Conservation (phyloP, 495 filamentous ascomycete species). For the Penicillium simplicissimum region DNA sequence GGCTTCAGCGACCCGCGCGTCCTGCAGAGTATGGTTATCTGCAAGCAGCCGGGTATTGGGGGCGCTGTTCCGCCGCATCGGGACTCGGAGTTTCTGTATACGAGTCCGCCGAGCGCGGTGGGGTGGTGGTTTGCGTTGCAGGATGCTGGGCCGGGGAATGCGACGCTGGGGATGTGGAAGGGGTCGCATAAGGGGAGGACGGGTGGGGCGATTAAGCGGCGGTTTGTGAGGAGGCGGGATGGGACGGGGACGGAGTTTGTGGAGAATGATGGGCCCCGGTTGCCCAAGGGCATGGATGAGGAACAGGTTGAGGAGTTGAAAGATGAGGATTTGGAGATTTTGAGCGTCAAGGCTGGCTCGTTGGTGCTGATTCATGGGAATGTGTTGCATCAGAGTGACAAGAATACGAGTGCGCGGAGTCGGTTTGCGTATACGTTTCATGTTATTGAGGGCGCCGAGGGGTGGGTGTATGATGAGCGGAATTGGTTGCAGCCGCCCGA, state of each 20-base stretch:
- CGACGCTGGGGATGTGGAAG: slow-evolving; percentile 79
- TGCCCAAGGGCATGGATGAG: slow-evolving; percentile 48
- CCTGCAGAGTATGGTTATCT: slow-evolving; percentile 96
- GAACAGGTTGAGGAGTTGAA: slow-evolving; percentile 32
- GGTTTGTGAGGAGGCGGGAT: slow-evolving; percentile 70
- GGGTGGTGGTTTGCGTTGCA: slow-evolving; percentile 97
- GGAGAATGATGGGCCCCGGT: slow-evolving; percentile 44
- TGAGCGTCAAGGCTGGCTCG: slow-evolving; percentile 82
- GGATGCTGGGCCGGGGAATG: slow-evolving; percentile 82
- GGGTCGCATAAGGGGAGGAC: slow-evolving; percentile 65
- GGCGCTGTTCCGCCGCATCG: slow-evolving; percentile 85
- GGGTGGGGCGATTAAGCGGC: slow-evolving; percentile 55
- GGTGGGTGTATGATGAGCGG: slow-evolving; percentile 70
- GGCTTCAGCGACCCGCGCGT: slow-evolving; percentile 73
- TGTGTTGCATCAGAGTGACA: slow-evolving; percentile 93
- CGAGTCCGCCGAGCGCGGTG: slow-evolving; percentile 83
- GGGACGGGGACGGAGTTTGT: slow-evolving; percentile 57
- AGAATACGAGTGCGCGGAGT: slow-evolving; percentile 78
- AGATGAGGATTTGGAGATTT: slow-evolving; percentile 63
- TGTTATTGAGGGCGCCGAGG: slow-evolving; percentile 82
- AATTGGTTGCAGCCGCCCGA: slow-evolving; percentile 92
- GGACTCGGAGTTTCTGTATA: slow-evolving; percentile 91
- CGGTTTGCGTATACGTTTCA: slow-evolving; percentile 98
- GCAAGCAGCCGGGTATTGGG: slow-evolving; percentile 96
- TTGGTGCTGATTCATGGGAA: slow-evolving; percentile 96